Percentiles rank a stretch among this genome's conserved stretches.
Evolutionary conservation across 768 basidiomycete species (phyloP).

Genomic region (Botryobasidium botryosum): DNA sequence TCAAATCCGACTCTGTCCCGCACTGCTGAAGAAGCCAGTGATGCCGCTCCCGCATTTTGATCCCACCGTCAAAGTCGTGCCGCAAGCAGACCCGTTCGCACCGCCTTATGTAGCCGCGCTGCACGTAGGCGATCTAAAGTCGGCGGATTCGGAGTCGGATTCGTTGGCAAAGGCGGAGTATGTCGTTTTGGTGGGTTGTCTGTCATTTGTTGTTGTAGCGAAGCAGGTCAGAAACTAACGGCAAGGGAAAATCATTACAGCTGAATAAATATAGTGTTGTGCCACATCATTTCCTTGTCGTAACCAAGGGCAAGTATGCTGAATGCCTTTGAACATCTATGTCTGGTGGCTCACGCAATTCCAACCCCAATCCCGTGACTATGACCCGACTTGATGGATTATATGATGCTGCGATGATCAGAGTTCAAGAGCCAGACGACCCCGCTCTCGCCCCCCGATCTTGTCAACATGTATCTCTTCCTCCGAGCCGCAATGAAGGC

Average conservation of each 20-base stretch:
- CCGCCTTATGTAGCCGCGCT: conserved; percentile 72
- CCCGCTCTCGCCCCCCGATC: conserved; percentile 62
- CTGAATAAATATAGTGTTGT: conserved; percentile 78
- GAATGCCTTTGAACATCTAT: background rate
- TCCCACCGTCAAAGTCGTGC: conserved; percentile 21
- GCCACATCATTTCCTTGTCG: conserved; percentile 71
- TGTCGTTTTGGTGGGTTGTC: conserved; percentile 42
- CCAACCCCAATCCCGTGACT: background rate
- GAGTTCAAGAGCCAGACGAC: conserved; percentile 65
- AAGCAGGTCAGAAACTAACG: too few relatives aligned
- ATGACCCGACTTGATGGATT: background rate
- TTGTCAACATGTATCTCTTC: conserved; percentile 60
- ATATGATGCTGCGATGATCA: conserved; percentile 16
- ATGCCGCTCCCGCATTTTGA: conserved; percentile 30
- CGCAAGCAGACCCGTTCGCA: conserved; percentile 65
- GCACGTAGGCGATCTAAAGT: conserved; percentile 54
- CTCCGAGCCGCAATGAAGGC: conserved; percentile 48
- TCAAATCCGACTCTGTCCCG: conserved; percentile 71
- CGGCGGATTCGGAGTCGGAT: too few relatives aligned
- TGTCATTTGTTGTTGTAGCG: background rate
- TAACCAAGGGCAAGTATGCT: conserved; percentile 52
- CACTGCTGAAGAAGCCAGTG: conserved; percentile 59
- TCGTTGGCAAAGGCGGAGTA: conserved; percentile 45
- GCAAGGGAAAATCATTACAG: conserved; percentile 23
- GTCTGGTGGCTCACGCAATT: background rate